phyloP scores from a whole-genome alignment of 2,329 filamentous ascomycete genomes.

The Curvularia hawaiiensis region DNA sequence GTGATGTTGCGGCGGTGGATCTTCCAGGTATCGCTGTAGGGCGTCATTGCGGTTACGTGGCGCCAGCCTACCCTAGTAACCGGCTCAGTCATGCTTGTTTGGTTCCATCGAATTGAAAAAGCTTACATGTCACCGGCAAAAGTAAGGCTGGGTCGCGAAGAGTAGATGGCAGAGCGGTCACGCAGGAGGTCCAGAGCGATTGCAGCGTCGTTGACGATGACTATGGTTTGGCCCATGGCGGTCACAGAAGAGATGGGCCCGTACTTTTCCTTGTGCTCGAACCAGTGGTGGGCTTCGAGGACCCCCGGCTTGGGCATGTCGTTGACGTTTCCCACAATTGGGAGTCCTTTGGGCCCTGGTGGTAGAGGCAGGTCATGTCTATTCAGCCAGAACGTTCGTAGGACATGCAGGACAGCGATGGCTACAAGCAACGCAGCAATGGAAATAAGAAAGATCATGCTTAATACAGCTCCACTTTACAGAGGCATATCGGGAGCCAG shows the following conservation, averaged over 20 bases:
- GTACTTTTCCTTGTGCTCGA: slow-evolving; percentile 48
- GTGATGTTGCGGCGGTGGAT: slow-evolving; percentile 32
- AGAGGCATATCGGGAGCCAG: background rate
- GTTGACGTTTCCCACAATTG: slow-evolving; percentile 57
- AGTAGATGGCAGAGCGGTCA: slow-evolving; percentile 30
- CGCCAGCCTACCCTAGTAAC: slow-evolving; percentile 26
- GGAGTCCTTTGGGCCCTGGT: slow-evolving; percentile 57
- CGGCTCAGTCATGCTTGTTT: background rate
- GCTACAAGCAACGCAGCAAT: background rate
- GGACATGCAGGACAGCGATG: slow-evolving; percentile 10
- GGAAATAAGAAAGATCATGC: background rate
- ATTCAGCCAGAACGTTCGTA: slow-evolving; percentile 13
- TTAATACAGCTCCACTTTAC: background rate
- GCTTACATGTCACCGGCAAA: slow-evolving; percentile 30
- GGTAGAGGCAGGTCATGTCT: slow-evolving; percentile 45
- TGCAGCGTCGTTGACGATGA: slow-evolving; percentile 22
- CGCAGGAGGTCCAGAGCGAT: slow-evolving; percentile 33
- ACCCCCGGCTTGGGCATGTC: slow-evolving; percentile 52
- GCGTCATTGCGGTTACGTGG: slow-evolving; percentile 21
- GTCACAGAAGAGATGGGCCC: slow-evolving; percentile 9
- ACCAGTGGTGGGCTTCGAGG: slow-evolving; percentile 52
- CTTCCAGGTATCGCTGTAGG: slow-evolving; percentile 26
- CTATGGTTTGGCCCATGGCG: slow-evolving; percentile 1
- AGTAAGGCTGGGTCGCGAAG: slow-evolving; percentile 23
- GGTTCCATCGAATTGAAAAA: background rate